Base-by-base conservation (phyloP, 1,284 basidiomycete genomes). In the Sanguinoderma infundibulare region DNA sequence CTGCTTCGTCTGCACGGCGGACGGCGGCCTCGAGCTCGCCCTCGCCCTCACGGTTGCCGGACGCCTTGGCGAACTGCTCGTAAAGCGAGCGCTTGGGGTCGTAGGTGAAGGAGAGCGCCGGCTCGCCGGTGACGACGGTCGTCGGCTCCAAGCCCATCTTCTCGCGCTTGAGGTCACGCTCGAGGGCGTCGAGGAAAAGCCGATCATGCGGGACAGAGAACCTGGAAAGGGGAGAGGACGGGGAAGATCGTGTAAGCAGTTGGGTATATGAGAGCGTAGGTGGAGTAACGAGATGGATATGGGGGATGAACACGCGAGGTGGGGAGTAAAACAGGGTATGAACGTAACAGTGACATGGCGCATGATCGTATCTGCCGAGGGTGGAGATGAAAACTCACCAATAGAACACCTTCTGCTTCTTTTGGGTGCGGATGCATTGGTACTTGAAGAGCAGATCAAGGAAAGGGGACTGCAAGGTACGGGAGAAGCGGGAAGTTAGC, bases 341-440 rank as follows among this genome's bases (percentile, higher is more conserved):
- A 22, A 10, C 50, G 44, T 36, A 42, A 42, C 49, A 42, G 15
- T 36, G 35, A n/a, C n/a, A 36, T 36, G 22, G n/a, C n/a, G 50
- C 40, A 42, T 32, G 42, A 24, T 24, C 20, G 34, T 42, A 30
- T 53, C 36, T 24, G 50, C 44, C 26, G 26, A 22, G 30, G 26
- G 1, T 32, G 26, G 3, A 6, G 50, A n/a, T 17, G 54, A 28
- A 4, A 12, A 79, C 87, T 55, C 69, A 92, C 94, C 95, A 97
- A 75, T 93, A 96, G 72, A 96, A 97, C 24, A 93, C 92, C 73
- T 95, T 95, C 79, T 96, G 95, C 79, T 96, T 96, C 83, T 97
- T 98, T 75, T 97, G 95, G 0, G 95, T 97, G 44, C 95, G 87
- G 65, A 98, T 96, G 74, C 94, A 96, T 71, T 95, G 94, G 70